Base-by-base conservation (phyloP, 2,329 filamentous ascomycete species). In the Blastomyces gilchristii region DNA sequence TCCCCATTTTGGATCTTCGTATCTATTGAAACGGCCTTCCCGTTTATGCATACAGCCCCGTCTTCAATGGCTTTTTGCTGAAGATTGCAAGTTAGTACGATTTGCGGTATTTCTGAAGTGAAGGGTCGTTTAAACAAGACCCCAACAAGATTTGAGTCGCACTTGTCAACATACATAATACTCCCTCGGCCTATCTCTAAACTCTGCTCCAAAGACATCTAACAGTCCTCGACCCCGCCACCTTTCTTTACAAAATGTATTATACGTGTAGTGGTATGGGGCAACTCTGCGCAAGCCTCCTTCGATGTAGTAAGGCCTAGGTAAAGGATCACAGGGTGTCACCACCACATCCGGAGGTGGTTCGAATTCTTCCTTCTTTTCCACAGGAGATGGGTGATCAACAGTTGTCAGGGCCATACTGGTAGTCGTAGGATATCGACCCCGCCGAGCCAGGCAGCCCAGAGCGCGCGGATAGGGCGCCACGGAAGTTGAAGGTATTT, bases 191-290 rank as follows among this genome's bases (percentile, higher is more conserved):
- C 94, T 82, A 76, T 99, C 94, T 69, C 94, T 85, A 73, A 99
- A 99, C 75, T 99, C 94, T 72, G 87, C 87, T 54, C 87, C 83
- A 76, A 97, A 99, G 58, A 99, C 89, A 58, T 97, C 91, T 60
- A 96, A 80, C 57, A 99, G 79, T 65, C 84, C 82, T 47, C 90
- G 83, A 41, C 87, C 90, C 62, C 93, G 84, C 94, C 94, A 99
- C 75, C 94, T 83, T 77, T 96, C 84, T 77, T 97, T 99, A 80
- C 90, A 94, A 78, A 85, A 91, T 0, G 93, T 97, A 73, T 96
- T 95, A 80, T 97, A 97, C 2, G 92, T 97, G 75, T 83, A 97
- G 73, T 94, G 86, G 73, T 99, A 97, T 3, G 93, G 93, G 53
- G 82, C 82, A 41, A 97, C 88, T 67, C 91, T 87, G 60, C 92